Base-by-base conservation (phyloP, 768 basidiomycete species). In the Suillus fuscotomentosus region DNA sequence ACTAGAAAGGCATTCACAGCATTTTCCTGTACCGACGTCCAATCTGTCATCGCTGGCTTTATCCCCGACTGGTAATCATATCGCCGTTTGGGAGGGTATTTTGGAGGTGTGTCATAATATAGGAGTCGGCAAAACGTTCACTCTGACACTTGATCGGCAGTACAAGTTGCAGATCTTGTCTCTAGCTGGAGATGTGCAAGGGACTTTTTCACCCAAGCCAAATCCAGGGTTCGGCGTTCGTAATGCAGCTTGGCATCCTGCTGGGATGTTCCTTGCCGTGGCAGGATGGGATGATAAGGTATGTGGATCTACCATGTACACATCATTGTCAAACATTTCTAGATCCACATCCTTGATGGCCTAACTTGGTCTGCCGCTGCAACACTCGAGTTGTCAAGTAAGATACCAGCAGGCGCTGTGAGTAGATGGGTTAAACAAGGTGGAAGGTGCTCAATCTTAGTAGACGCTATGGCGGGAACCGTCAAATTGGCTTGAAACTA, bases 271-370 rank as follows among this genome's bases (percentile, higher is more conserved):
- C 72, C 78, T 97, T 10, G 91, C 89, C 2, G 81, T 95, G 0
- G 88, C 87, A 14, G 95, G 95, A 13, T 95, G 90, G 87, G 94
- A 96, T 76, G 94, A 95, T 70, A 93, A 90, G 77, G 94, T 91
- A 62, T 48, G 78, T 68, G 4, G 24, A 47, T 5, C 60, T 14
- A 5, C 53, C 54, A 62, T 31, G 61, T 55, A 39, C 39, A 43
- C 20, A 8, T 20, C 36, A n/a, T 17, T 51, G 45, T 61, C 62
- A 39, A 69, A 39, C 20, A 47, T 48, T 51, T 63, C 17, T 65
- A 95, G 94, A 80, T 95, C 36, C 81, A 93, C 66, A 82, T 95
- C 64, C 79, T 95, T 39, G 90, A 92, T 70, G 85, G 83, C 67
- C 73, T 91, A 47, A 90, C 86, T 54, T 95, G 94, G 94, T 86